Evolutionary conservation across 2,329 filamentous ascomycete species (phyloP).

Genomic region (Thielaviopsis populi): DNA sequence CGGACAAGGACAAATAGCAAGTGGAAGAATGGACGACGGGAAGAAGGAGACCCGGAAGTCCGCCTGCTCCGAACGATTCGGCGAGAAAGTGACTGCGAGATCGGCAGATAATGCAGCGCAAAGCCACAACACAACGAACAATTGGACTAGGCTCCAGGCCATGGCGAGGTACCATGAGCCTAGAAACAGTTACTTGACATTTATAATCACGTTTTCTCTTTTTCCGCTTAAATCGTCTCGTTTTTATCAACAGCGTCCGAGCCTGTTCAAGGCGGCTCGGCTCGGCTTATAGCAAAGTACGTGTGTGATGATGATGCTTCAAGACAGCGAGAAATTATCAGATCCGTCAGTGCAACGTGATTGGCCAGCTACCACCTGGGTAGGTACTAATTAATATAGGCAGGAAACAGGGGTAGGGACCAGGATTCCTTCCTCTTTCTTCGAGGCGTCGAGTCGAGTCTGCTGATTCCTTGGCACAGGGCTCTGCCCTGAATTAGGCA

Average conservation of each 20-base stretch:
- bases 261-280: background rate
- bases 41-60: background rate
- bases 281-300: background rate
- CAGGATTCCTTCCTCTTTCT: background rate
- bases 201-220: no score
- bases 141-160: background rate
- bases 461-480: background rate
- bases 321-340: background rate
- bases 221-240: no score
- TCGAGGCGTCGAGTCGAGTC: no score
- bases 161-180: background rate
- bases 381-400: no score
- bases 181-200: no score
- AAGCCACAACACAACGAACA: background rate
- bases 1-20: background rate
- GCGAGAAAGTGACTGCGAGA: background rate
- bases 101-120: background rate
- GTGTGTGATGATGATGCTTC: background rate
- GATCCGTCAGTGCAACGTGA: background rate
- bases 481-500: background rate
- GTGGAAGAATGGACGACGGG: background rate
- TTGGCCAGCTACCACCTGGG: background rate
- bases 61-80: no score
- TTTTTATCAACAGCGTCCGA: no score
- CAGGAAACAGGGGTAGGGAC: background rate